These are phyloP conservation scores for Gossypium schwendimanii DNA, from an alignment of 441 rosid species.

Conservation along the genomic window DNA sequence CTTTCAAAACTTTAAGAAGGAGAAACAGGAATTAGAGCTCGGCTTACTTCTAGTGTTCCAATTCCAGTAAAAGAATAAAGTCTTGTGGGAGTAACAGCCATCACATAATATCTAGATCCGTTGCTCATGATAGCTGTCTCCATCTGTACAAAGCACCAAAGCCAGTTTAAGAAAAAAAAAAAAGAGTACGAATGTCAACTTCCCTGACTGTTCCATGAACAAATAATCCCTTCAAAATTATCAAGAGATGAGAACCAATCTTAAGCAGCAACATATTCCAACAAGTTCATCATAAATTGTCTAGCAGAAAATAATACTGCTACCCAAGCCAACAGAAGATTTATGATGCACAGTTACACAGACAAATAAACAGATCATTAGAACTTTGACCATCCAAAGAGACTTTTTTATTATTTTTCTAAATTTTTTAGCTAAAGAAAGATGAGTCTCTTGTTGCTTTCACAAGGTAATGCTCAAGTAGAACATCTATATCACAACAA, in stretches of 20 bases:
- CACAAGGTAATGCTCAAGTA: neutral
- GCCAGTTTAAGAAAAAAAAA: neutral
- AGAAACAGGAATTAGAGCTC: conserved; percentile 13
- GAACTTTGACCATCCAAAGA: neutral
- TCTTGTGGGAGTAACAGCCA: conserved; percentile 98
- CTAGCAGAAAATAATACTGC: neutral
- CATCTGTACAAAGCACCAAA: conserved; percentile 47
- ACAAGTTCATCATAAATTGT: neutral
- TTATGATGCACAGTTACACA: neutral
- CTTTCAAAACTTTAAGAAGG: neutral
- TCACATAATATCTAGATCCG: conserved; percentile 90
- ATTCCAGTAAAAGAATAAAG: conserved; percentile 95
- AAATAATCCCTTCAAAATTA: neutral
- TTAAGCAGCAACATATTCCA: neutral
- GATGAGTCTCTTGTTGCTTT: neutral
- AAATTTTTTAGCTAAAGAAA: neutral
- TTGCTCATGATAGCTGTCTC: conserved; percentile 68
- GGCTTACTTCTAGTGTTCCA: conserved; percentile 81
- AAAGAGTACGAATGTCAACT: neutral
- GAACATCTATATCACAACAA: neutral
- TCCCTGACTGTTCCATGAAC: conserved; percentile 3
- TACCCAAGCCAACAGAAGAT: neutral
- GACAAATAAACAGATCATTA: neutral
- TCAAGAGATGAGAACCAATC: conserved; percentile 7
- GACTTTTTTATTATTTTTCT: neutral